Evolutionary conservation across 2,329 filamentous ascomycete species (phyloP), one percentile per base, ranked within the genome.

Genomic region (Monascus ruber): DNA sequence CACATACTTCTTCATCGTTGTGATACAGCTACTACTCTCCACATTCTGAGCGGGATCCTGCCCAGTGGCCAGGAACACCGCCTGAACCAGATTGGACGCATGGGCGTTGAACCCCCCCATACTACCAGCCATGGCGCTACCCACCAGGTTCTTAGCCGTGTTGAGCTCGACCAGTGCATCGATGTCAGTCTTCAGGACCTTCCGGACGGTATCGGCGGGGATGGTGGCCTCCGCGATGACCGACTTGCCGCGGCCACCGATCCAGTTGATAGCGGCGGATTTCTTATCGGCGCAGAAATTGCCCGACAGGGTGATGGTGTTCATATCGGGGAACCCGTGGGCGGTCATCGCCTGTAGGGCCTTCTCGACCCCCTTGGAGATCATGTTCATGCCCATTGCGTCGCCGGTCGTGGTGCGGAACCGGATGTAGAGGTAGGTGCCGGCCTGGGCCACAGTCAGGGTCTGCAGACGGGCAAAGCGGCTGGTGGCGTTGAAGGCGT

Each of bases 331-430:
- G 56, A 98, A 98, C 31, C 89, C 88, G 47, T 95, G 87, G 31
- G 70, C 83, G 8, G 77, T 71, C 91, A 98, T 98, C 52, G 95
- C 77, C 39, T 75, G 75, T 8, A 98, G 76, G 4, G 91, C 88
- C 60, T 95, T 83, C 69, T 98, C 91, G 32, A 95, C 89, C 59
- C 91, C 91, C 73, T 98, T 98, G 49, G 88, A 95, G 47, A 98
- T 98, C 91, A 98, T 98, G 74, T 98, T 98, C 91, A 98, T 98
- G 47, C 91, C 91, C 91, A 98, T 98, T 43, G 91, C 91, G 58
- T 98, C 91, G 53, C 91, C 91, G 5, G 91, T 98, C 1, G 88
- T 96, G 1, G 91, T 94, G 76, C 94, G 94, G 78, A 98, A 98
- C 25, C 91, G 85, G 47, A 96, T 88, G 61, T 93, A 98, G 32